Percentiles rank a stretch among this genome's conserved stretches.
Conservation (phyloP, 2,329 filamentous ascomycete genomes). For the Leptographium lundbergii region DNA sequence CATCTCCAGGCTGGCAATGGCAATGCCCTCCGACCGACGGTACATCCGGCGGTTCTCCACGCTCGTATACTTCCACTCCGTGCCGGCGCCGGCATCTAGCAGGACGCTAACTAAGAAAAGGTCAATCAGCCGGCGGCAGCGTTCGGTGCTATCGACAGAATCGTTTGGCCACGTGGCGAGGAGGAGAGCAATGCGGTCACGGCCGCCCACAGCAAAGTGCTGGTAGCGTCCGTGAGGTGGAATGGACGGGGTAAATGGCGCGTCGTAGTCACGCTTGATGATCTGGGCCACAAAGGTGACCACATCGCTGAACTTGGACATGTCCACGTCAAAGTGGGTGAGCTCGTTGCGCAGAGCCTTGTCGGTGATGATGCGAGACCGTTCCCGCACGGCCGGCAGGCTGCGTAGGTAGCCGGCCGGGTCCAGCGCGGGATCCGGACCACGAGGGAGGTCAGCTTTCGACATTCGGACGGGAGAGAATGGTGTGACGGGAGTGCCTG, state of each 20-base stretch:
- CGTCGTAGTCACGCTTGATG: conserved; percentile 58
- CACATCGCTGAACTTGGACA: conserved; percentile 70
- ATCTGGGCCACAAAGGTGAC: conserved; percentile 82
- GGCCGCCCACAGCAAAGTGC: conserved; percentile 70
- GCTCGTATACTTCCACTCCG: conserved; percentile 84
- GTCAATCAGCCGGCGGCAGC: conserved; percentile 62
- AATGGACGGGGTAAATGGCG: conserved; percentile 44
- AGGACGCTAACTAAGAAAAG: conserved; percentile 71
- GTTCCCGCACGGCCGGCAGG: conserved; percentile 74
- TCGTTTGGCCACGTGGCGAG: conserved; percentile 55
- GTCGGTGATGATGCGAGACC: conserved; percentile 59
- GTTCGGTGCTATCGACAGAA: conserved; percentile 54
- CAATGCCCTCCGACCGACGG: conserved; percentile 76
- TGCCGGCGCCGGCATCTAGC: conserved; percentile 80
- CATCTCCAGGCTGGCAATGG: conserved; percentile 70
- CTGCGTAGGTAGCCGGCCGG: conserved; percentile 85
- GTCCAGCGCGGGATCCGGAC: conserved; percentile 78
- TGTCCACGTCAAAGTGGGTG: conserved; percentile 79
- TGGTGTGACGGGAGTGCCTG: conserved; percentile 36
- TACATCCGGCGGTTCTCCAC: conserved; percentile 76
- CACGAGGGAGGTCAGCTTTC: conserved; percentile 68
- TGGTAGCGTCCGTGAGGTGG: conserved; percentile 81
- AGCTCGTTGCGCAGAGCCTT: conserved; percentile 68
- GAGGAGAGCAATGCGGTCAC: conserved; percentile 59
- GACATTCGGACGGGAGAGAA: conserved; percentile 45